phyloP scores from a whole-genome alignment of 352 stramenopile species.

The Thraustotheca clavata region DNA sequence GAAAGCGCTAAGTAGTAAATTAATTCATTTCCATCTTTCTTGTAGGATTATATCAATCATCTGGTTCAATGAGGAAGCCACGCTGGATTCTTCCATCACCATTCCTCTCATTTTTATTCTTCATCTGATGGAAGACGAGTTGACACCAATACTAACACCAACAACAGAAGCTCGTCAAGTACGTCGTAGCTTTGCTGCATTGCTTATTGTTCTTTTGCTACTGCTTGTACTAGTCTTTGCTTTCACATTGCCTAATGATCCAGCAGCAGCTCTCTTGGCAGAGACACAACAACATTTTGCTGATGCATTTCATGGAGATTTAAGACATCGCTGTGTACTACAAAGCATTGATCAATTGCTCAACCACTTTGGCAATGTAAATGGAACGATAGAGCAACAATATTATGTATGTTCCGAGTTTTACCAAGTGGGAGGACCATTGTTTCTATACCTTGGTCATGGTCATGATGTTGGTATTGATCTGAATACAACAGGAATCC shows the following conservation, averaged over 20 bases:
- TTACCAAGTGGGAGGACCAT: slow-evolving; percentile 36
- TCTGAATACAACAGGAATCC: slow-evolving; percentile 58
- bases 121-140: neutral
- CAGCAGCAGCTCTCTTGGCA: neutral
- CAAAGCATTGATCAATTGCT: slow-evolving; percentile 37
- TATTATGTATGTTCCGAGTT: slow-evolving; percentile 65
- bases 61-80: neutral
- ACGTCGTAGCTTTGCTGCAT: neutral
- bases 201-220: neutral
- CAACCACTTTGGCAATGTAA: slow-evolving; percentile 36
- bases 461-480: slow-evolving; percentile 59
- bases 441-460: slow-evolving; percentile 72
- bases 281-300: too few species aligned
- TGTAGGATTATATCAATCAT: neutral
- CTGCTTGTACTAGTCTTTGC: neutral
- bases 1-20: slow-evolving; percentile 23
- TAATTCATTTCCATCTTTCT: neutral
- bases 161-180: neutral
- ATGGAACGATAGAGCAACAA: slow-evolving; percentile 28
- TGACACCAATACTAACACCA: neutral
- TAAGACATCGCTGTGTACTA: slow-evolving; percentile 38
- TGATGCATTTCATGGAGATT: slow-evolving; percentile 25
- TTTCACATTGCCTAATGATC: neutral
- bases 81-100: neutral
- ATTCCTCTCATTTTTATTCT: neutral